These are phyloP conservation scores for Solanum phureja DNA, from an alignment of 257 asterid genomes.

Conservation along the genomic window DNA sequence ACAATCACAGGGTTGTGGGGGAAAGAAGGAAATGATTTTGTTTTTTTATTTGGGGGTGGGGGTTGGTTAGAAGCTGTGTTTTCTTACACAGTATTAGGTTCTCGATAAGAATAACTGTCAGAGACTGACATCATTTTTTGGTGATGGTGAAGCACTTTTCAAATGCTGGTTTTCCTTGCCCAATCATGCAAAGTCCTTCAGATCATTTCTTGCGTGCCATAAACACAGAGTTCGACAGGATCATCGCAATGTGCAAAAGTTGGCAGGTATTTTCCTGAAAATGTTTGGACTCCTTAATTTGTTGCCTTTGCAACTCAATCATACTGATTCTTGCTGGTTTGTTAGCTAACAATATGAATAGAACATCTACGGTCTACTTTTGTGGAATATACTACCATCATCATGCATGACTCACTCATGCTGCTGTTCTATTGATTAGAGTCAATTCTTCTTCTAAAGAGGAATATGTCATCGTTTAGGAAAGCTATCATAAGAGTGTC, in stretches of 20 bases:
- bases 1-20: neutral
- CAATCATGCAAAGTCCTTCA: constrained; percentile 99
- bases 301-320: neutral
- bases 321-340: neutral
- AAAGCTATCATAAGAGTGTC: neutral
- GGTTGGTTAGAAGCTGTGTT: neutral
- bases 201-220: constrained; percentile 98
- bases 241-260: constrained; percentile 97
- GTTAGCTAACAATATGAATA: neutral
- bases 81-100: neutral
- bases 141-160: constrained; percentile 79
- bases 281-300: neutral
- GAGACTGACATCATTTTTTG: neutral
- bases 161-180: constrained; percentile 99
- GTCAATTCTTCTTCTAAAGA: neutral
- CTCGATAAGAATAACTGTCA: neutral
- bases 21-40: neutral
- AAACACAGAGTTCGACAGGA: constrained; percentile 93
- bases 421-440: neutral
- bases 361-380: neutral
- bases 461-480: neutral
- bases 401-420: neutral
- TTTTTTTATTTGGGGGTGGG: neutral
- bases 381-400: neutral
- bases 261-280: constrained; percentile 71